Conservation (phyloP, 805 yeast genomes). For the Teunomyces stri region DNA sequence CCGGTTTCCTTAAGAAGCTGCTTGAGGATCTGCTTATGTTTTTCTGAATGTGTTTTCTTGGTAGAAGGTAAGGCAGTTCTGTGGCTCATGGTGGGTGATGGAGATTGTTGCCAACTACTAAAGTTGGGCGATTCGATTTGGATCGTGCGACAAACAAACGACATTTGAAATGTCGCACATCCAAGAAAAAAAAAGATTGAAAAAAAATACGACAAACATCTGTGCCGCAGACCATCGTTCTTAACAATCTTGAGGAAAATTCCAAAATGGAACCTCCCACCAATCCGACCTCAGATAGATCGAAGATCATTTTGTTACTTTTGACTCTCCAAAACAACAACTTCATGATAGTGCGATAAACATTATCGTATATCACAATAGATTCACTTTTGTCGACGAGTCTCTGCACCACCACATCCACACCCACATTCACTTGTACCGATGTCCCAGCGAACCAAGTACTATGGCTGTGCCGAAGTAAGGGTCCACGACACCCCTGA, state of each 20-base stretch:
- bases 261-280: neutral
- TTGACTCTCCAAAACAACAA: neutral
- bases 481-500: conserved; percentile 69
- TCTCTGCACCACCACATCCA: neutral
- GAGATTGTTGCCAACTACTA: neutral
- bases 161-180: neutral
- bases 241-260: neutral
- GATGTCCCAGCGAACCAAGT: neutral
- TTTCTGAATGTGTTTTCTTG: conserved; percentile 46
- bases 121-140: neutral
- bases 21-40: conserved; percentile 69
- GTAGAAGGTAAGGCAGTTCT: conserved; percentile 38
- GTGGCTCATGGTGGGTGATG: conserved; percentile 5
- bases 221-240: neutral
- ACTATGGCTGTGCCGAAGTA: conserved; percentile 47
- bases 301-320: neutral
- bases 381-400: neutral
- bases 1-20: conserved; percentile 72
- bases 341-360: neutral
- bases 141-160: neutral
- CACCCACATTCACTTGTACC: neutral
- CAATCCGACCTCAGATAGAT: neutral
- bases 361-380: neutral
- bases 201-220: neutral
- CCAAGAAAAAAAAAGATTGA: neutral